These are phyloP conservation scores for Odontarrhena argentea DNA, from an alignment of 345 rosid genomes.

Conservation along the genomic window DNA sequence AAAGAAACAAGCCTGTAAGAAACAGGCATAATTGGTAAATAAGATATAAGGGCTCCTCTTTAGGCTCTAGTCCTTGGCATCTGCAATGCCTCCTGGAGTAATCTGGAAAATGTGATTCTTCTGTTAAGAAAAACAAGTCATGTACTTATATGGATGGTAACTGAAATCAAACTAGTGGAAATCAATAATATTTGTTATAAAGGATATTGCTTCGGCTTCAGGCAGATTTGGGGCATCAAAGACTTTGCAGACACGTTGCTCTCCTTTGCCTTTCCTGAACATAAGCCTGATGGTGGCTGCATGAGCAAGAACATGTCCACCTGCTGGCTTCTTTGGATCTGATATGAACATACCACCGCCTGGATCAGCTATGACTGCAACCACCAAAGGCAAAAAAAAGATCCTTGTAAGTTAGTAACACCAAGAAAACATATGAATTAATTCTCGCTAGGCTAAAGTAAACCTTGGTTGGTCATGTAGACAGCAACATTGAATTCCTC, in stretches of 20 bases:
- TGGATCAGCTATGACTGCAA: constrained; percentile 82
- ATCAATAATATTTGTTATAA: background rate
- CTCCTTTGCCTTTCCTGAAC: constrained; percentile 97
- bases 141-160: constrained; percentile 1
- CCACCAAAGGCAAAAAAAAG: constrained; percentile 23
- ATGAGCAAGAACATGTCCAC: constrained; percentile 88
- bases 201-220: constrained; percentile 97
- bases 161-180: background rate
- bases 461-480: constrained; percentile 94
- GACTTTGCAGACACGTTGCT: constrained; percentile 83
- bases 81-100: constrained; percentile 83
- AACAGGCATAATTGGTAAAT: constrained; percentile 5
- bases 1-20: background rate
- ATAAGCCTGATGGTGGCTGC: constrained; percentile 82
- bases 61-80: constrained; percentile 65
- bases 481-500: constrained; percentile 95
- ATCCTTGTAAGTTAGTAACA: background rate
- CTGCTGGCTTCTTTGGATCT: constrained; percentile 88
- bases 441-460: background rate
- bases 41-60: background rate
- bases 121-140: constrained; percentile 49
- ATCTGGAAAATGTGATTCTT: constrained; percentile 65
- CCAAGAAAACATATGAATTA: constrained; percentile 5
- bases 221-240: constrained; percentile 93
- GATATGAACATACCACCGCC: constrained; percentile 89